Conservation (phyloP, 2,329 filamentous ascomycete genomes). For the Exophiala mesophila region DNA sequence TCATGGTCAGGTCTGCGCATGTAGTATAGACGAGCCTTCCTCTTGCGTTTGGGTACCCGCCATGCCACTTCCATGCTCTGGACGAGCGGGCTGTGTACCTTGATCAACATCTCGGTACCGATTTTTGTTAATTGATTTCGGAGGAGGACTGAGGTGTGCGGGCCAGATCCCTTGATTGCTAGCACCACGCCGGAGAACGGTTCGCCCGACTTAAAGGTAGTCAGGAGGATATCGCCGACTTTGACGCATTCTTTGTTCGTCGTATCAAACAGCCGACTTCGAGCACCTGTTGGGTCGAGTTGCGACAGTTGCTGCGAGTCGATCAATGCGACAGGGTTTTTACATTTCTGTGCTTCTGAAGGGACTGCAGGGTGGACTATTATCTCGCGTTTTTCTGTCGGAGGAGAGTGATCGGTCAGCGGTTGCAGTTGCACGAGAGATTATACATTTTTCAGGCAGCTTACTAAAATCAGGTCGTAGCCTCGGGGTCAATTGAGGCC, state of each 20-base stretch:
- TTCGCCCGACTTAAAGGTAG: constrained; percentile 78
- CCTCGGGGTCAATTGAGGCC: constrained; percentile 39
- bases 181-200: constrained; percentile 86
- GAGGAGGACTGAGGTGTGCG: constrained; percentile 82
- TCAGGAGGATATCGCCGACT: constrained; percentile 85
- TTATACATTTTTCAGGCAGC: background rate
- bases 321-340: constrained; percentile 63
- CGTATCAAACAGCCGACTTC: constrained; percentile 71
- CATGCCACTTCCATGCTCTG: constrained; percentile 91
- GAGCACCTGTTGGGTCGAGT: constrained; percentile 80
- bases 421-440: background rate
- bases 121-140: constrained; percentile 81
- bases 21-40: constrained; percentile 83
- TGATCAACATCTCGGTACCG: constrained; percentile 96
- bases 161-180: constrained; percentile 77
- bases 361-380: constrained; percentile 49
- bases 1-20: constrained; percentile 83
- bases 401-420: constrained; percentile 1
- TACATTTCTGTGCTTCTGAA: constrained; percentile 35
- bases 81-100: constrained; percentile 86
- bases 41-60: constrained; percentile 74
- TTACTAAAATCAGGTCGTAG: constrained; percentile 37
- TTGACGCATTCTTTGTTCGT: constrained; percentile 73
- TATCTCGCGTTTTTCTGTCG: constrained; percentile 44
- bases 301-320: constrained; percentile 63